A percentile compares a stretch with the other conserved stretches of the same genome.
Evolutionary conservation across 805 yeast species (phyloP).

Genomic region (Saccharomycopsis vini): DNA sequence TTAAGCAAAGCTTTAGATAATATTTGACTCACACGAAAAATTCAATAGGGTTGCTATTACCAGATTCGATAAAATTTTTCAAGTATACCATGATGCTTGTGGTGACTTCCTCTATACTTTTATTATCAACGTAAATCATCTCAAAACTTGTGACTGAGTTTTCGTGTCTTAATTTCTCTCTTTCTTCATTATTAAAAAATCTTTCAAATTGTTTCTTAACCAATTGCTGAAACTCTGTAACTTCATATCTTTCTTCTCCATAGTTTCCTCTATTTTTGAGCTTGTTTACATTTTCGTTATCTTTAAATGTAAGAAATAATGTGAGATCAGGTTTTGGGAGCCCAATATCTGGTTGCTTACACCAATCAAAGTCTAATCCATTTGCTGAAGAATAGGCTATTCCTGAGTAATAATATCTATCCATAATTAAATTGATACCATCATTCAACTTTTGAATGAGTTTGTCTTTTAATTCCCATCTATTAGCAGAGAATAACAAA

Average conservation of each 20-base stretch:
- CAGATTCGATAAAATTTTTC: conserved; percentile 4
- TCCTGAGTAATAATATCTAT: conserved; percentile 88
- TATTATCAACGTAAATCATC: conserved; percentile 51
- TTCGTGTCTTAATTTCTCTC: conserved; percentile 7
- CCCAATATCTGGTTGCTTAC: conserved; percentile 72
- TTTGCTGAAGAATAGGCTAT: conserved; percentile 89
- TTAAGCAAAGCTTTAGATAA: not conserved
- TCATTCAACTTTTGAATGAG: conserved; percentile 36
- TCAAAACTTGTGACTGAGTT: conserved; percentile 28
- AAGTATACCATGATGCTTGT: conserved; percentile 32
- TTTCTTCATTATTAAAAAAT: conserved; percentile 27
- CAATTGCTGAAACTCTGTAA: conserved; percentile 55
- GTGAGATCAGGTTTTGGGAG: conserved; percentile 82
- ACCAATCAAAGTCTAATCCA: conserved; percentile 67
- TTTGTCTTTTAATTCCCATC: conserved; percentile 71
- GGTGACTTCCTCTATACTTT: conserved; percentile 47
- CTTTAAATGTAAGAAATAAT: conserved; percentile 58
- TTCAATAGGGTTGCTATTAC: conserved; percentile 2
- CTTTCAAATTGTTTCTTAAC: conserved; percentile 55
- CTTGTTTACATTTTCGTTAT: conserved; percentile 31
- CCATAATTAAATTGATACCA: conserved; percentile 63
- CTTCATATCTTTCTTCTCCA: conserved; percentile 93
- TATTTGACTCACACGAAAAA: conserved; percentile 1
- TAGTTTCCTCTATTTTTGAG: conserved; percentile 58
- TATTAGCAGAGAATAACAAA: conserved; percentile 79